These are phyloP conservation scores for Aspergillus fumigatiaffinis DNA, from an alignment of 2,329 filamentous ascomycete species.

Conservation along the genomic window DNA sequence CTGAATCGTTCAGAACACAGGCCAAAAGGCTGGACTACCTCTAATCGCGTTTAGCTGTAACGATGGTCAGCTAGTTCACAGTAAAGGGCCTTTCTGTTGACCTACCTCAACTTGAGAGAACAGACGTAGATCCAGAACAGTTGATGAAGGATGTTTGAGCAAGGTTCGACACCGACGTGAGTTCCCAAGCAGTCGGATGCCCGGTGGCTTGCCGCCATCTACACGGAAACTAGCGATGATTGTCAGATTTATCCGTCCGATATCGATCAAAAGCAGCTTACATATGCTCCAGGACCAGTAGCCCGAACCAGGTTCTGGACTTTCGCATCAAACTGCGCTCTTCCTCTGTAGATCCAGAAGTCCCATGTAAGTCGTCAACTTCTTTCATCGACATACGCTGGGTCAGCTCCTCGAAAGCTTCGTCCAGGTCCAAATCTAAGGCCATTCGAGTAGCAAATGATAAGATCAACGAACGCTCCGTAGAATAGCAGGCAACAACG, in stretches of 20 bases:
- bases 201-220: conserved; percentile 44
- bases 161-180: conserved; percentile 45
- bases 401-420: conserved; percentile 41
- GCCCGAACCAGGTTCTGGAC: conserved; percentile 50
- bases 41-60: conserved; percentile 41
- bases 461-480: conserved; percentile 49
- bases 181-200: conserved; percentile 35
- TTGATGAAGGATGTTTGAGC: conserved; percentile 42
- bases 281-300: conserved; percentile 52
- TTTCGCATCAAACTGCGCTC: conserved; percentile 40
- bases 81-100: background rate
- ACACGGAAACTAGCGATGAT: conserved; percentile 33
- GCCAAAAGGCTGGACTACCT: too few relatives aligned
- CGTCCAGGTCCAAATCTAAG: conserved; percentile 45
- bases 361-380: conserved; percentile 13
- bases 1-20: too few relatives aligned
- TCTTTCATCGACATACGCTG: conserved; percentile 25
- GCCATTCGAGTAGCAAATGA: conserved; percentile 51
- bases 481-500: conserved; percentile 50
- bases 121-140: conserved; percentile 48
- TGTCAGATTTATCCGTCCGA: background rate
- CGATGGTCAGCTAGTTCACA: conserved; percentile 3
- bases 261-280: conserved; percentile 6
- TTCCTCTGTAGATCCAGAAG: conserved; percentile 14
- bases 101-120: conserved; percentile 50